These are phyloP conservation scores for Leccinum arenicola DNA, from an alignment of 768 basidiomycete genomes.

Conservation along the genomic window DNA sequence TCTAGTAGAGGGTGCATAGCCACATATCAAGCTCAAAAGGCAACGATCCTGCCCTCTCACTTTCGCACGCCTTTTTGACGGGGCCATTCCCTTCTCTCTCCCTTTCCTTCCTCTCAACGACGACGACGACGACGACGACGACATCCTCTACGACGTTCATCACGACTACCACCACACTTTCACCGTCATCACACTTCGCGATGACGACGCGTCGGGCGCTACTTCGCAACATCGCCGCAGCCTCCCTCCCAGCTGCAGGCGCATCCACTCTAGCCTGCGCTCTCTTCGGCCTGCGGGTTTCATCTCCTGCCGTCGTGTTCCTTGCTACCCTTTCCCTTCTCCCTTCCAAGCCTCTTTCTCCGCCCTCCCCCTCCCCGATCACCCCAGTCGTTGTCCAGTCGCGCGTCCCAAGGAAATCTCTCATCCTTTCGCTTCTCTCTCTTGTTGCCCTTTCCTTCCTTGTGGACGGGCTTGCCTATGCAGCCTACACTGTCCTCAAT, in stretches of 20 bases:
- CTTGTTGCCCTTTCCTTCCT: conserved; percentile 72
- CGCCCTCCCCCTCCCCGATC: conserved; percentile 55
- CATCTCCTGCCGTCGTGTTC: conserved; percentile 67
- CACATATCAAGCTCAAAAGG: conserved; percentile 32
- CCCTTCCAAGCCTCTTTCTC: conserved; percentile 43
- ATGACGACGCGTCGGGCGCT: conserved; percentile 28
- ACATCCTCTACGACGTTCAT: background rate
- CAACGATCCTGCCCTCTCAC: conserved; percentile 21
- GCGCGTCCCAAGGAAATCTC: conserved; percentile 67
- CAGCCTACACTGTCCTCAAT: conserved; percentile 59
- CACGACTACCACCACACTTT: background rate
- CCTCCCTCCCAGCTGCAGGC: conserved; percentile 23
- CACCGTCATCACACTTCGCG: conserved; percentile 1
- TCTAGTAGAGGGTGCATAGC: conserved; percentile 18
- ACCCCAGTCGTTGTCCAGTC: conserved; percentile 74
- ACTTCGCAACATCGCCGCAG: conserved; percentile 20
- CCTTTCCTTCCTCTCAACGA: conserved; percentile 15
- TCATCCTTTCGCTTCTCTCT: conserved; percentile 71
- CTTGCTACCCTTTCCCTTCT: conserved; percentile 61
- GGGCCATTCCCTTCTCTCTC: conserved; percentile 22
- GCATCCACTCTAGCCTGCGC: conserved; percentile 30
- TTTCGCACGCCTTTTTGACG: conserved; percentile 31
- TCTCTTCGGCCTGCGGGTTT: conserved; percentile 56
- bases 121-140: conserved; percentile 31
- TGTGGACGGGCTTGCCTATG: conserved; percentile 72